These are phyloP conservation scores for Antitrichia curtipendula DNA, from an alignment of 225 moss, liverwort and hornwort species.

Conservation along the genomic window DNA sequence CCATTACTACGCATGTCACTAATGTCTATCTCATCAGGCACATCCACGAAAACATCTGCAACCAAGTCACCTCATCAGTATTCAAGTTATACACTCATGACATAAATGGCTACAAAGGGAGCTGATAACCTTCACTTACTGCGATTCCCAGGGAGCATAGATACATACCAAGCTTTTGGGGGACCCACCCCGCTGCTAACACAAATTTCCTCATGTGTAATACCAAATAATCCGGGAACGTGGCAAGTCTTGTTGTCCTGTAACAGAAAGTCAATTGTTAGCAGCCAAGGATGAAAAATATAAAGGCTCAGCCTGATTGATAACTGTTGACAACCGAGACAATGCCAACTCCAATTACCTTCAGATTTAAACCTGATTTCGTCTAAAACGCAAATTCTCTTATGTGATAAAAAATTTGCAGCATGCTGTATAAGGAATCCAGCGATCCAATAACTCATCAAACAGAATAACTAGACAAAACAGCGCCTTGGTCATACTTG, in stretches of 20 bases:
- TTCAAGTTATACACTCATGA: background rate
- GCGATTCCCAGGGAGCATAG: background rate
- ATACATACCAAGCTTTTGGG: constrained; percentile 73
- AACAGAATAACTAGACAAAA: background rate
- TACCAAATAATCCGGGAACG: constrained; percentile 91
- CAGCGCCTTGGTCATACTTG: constrained; percentile 36
- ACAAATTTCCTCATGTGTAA: constrained; percentile 97
- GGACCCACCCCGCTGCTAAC: constrained; percentile 95
- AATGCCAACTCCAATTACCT: background rate
- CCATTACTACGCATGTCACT: constrained; percentile 74
- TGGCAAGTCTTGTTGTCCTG: constrained; percentile 88
- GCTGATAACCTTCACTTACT: background rate
- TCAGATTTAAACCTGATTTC: background rate
- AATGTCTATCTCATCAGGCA: constrained; percentile 93
- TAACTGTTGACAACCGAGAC: background rate
- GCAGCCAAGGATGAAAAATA: background rate
- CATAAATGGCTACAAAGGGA: background rate
- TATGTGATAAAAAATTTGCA: background rate
- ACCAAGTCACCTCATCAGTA: constrained; percentile 1
- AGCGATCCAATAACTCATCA: background rate
- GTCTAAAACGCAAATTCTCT: background rate
- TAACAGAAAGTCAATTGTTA: background rate
- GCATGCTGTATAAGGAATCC: background rate
- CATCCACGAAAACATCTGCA: constrained; percentile 97
- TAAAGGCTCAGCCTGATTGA: background rate